Evolutionary conservation across 129 eudicot genomes (phyloP).

Genomic region (Deinandra increscens): DNA sequence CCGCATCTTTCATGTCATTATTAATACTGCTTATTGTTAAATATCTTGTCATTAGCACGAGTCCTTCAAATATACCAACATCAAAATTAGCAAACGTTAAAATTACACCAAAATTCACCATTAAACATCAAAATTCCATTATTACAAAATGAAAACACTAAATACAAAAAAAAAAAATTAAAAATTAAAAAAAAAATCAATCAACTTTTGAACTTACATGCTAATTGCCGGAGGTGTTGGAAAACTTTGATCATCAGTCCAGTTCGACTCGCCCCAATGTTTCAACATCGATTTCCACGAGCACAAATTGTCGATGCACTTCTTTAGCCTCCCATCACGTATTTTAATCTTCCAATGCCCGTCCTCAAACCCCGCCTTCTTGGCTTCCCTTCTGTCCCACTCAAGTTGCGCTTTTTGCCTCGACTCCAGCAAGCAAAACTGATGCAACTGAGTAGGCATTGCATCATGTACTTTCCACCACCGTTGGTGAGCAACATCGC

Average conservation of each 20-base stretch:
- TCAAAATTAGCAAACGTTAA: neutral
- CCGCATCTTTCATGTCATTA: no score
- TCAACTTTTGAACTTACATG: constrained; percentile 17
- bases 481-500: constrained; percentile 61
- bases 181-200: neutral
- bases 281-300: constrained; percentile 77
- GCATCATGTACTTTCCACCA: constrained; percentile 94
- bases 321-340: constrained; percentile 46
- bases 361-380: constrained; percentile 50
- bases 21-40: no score
- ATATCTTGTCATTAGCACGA: no score
- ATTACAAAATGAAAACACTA: constrained; percentile 27
- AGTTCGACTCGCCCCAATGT: constrained; percentile 87
- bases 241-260: constrained; percentile 66
- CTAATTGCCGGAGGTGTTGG: constrained; percentile 43
- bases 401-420: constrained; percentile 76
- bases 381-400: constrained; percentile 64
- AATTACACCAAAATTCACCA: neutral
- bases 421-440: constrained; percentile 59
- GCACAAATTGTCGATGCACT: constrained; percentile 72
- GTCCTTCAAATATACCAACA: no score
- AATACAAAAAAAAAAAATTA: constrained; percentile 22
- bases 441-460: constrained; percentile 70
- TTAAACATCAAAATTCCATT: constrained; percentile 24
- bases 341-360: constrained; percentile 71